Conservation (phyloP, 176 grass and related monocot species). For the Puya raimondii region DNA sequence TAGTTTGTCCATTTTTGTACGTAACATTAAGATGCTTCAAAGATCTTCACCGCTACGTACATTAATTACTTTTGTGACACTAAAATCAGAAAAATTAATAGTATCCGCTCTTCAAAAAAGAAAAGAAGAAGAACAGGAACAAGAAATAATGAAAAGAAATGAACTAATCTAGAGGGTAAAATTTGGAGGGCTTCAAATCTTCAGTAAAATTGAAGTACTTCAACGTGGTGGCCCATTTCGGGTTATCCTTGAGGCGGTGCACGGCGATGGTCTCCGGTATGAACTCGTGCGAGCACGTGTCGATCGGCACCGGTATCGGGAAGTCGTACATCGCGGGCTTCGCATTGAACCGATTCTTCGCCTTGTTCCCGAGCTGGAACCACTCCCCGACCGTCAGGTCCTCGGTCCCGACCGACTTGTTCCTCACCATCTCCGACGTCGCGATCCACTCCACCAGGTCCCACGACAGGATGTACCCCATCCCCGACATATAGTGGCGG, state of each 20-base stretch:
- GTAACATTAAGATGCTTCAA: no score
- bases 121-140: no score
- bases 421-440: slow-evolving; percentile 20
- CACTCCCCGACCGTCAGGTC: slow-evolving; percentile 54
- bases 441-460: slow-evolving; percentile 53
- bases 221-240: slow-evolving; percentile 41
- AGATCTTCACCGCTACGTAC: no score
- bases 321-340: slow-evolving; percentile 74
- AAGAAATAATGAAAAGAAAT: no score
- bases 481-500: slow-evolving; percentile 69
- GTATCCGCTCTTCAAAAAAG: no score
- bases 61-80: no score
- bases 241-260: slow-evolving; percentile 60
- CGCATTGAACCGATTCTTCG: slow-evolving; percentile 44
- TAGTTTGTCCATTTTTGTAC: no score
- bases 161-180: slow-evolving; percentile 23
- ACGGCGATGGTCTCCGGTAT: slow-evolving; percentile 58
- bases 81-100: no score
- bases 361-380: slow-evolving; percentile 41
- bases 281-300: slow-evolving; percentile 43
- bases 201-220: slow-evolving; percentile 64
- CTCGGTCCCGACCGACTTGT: slow-evolving; percentile 45
- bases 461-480: slow-evolving; percentile 77
- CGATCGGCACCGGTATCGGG: slow-evolving; percentile 36
- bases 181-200: slow-evolving; percentile 26